phyloP scores from a whole-genome alignment of 129 eudicot species.

The Saussurea involucrata region DNA sequence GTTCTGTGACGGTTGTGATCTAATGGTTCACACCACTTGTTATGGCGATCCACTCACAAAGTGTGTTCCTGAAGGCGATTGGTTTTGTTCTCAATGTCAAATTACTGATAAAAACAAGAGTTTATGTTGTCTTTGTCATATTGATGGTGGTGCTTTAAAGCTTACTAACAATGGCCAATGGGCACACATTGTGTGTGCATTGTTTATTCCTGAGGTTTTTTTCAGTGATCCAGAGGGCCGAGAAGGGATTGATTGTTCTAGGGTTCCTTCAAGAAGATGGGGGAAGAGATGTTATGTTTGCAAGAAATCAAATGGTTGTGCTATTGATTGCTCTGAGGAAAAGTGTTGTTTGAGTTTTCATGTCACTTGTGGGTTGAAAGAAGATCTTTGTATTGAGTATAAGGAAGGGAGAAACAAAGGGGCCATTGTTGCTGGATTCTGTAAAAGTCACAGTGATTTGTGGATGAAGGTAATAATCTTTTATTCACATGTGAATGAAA shows the following conservation, averaged over 20 bases:
- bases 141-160: constrained; percentile 66
- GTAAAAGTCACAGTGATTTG: constrained; percentile 57
- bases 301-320: constrained; percentile 51
- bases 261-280: constrained; percentile 54
- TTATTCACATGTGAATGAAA: background rate
- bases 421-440: constrained; percentile 82
- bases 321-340: constrained; percentile 78
- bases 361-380: constrained; percentile 80
- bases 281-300: constrained; percentile 60
- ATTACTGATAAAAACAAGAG: background rate
- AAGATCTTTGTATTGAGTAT: constrained; percentile 77
- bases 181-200: constrained; percentile 89
- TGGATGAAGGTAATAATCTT: constrained; percentile 71
- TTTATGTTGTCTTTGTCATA: constrained; percentile 61
- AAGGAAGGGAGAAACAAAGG: constrained; percentile 59
- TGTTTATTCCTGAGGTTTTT: constrained; percentile 80
- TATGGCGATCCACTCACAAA: constrained; percentile 64
- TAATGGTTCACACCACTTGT: constrained; percentile 83
- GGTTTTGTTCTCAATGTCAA: constrained; percentile 70
- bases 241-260: constrained; percentile 62
- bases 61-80: constrained; percentile 81
- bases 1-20: constrained; percentile 81
- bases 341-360: constrained; percentile 74
- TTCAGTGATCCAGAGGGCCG: constrained; percentile 70
- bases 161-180: constrained; percentile 57